phyloP scores from a whole-genome alignment of 768 basidiomycete genomes.

The Punctularia strigosozonata region DNA sequence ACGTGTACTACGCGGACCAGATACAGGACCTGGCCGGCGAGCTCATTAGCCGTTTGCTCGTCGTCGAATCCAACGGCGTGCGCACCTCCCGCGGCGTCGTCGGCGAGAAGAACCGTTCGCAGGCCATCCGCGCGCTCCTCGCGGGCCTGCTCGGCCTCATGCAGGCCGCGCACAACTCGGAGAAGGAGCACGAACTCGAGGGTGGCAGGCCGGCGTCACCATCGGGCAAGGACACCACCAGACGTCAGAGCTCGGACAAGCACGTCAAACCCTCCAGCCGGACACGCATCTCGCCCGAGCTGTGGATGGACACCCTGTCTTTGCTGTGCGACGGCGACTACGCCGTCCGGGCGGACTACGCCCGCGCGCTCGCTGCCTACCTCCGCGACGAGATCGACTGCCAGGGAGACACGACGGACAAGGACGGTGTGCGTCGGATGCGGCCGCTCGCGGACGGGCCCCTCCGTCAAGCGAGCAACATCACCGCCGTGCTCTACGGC shows the following conservation, averaged over 20 bases:
- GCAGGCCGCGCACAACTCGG: conserved; percentile 36
- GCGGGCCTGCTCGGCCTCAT: conserved; percentile 63
- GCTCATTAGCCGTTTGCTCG: conserved; percentile 60
- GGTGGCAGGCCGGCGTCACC: conserved; percentile 6
- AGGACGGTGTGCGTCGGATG: conserved; percentile 33
- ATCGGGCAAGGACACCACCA: conserved; percentile 6
- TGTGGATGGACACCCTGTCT: conserved; percentile 86
- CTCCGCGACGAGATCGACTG: conserved; percentile 65
- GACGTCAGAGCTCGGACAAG: conserved; percentile 1
- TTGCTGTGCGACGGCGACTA: conserved; percentile 73
- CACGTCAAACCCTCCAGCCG: conserved; percentile 37
- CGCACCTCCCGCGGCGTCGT: conserved; percentile 24
- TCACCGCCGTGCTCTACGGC: conserved; percentile 40
- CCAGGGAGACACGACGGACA: conserved; percentile 36
- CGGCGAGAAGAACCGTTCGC: conserved; percentile 34
- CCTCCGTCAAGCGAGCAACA: conserved; percentile 30
- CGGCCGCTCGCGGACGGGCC: conserved; percentile 39
- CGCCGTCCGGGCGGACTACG: conserved; percentile 71
- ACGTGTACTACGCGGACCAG: conserved; percentile 94
- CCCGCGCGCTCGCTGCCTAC: conserved; percentile 62
- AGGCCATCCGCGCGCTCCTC: conserved; percentile 61
- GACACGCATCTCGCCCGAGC: conserved; percentile 63
- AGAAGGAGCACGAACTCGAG: conserved; percentile 16
- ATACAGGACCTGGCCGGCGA: conserved; percentile 87
- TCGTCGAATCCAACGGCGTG: conserved; percentile 56